These are phyloP conservation scores for Takakia lepidozioides DNA, from an alignment of 225 moss, liverwort and hornwort genomes.

Conservation along the genomic window DNA sequence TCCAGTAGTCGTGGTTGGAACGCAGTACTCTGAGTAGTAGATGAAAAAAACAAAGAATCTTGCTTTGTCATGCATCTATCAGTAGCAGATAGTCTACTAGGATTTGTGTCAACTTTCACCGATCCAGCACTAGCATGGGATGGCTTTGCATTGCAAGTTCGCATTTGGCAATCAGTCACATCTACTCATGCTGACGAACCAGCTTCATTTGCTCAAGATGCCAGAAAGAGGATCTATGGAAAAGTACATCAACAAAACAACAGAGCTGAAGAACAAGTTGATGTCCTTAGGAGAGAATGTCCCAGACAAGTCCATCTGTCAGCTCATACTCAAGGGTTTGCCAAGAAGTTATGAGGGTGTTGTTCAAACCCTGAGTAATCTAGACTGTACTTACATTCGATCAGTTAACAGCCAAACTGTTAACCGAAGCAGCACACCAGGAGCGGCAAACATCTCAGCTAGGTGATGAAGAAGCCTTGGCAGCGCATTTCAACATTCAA, in stretches of 20 bases:
- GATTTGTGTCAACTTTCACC: neutral
- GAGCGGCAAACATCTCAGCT: neutral
- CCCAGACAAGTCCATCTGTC: neutral
- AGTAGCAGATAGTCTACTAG: neutral
- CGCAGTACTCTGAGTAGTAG: neutral
- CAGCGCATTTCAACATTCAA: neutral
- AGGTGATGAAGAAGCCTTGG: neutral
- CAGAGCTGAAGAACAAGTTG: neutral
- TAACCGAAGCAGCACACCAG: neutral
- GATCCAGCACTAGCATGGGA: neutral
- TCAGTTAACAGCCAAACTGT: neutral
- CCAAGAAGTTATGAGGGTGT: neutral
- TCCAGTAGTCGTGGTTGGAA: neutral
- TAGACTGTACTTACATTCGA: slow-evolving; percentile 1
- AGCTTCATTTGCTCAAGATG: too few species aligned
- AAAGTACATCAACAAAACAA: neutral
- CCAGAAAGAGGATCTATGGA: neutral
- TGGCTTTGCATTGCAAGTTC: too few species aligned
- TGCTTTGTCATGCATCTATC: neutral
- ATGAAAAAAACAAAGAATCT: neutral
- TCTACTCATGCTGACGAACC: too few species aligned
- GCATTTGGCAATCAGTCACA: too few species aligned
- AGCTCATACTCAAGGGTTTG: neutral
- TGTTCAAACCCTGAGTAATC: neutral
- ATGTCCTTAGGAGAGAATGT: neutral